These are phyloP conservation scores for Yamadazyma nakazawae DNA, from an alignment of 805 yeast genomes.

Conservation along the genomic window DNA sequence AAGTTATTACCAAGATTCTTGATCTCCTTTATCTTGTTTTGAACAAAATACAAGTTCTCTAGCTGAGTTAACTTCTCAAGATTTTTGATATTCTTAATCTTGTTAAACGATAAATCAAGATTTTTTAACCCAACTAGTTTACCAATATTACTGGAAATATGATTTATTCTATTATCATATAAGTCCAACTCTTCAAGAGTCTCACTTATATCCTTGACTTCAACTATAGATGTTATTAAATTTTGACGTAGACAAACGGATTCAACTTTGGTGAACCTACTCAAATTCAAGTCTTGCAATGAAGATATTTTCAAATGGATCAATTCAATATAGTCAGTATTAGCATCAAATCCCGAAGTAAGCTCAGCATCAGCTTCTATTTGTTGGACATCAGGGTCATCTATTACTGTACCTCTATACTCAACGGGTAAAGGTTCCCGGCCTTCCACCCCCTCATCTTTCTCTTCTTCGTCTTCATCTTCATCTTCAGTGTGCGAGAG, in stretches of 20 bases:
- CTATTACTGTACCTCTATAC: conserved; percentile 42
- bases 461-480: conserved; percentile 14
- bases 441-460: no score
- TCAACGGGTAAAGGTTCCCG: conserved; percentile 36
- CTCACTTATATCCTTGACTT: conserved; percentile 47
- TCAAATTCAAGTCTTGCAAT: conserved; percentile 57
- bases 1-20: conserved; percentile 57
- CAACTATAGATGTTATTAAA: conserved; percentile 64
- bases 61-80: conserved; percentile 59
- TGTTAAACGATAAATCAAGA: conserved; percentile 87
- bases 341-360: conserved; percentile 53
- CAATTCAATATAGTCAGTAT: conserved; percentile 58
- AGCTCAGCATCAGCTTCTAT: conserved; percentile 70
- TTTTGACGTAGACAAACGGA: conserved; percentile 79
- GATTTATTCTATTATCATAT: conserved; percentile 88
- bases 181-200: conserved; percentile 76
- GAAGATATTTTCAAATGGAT: conserved; percentile 67
- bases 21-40: conserved; percentile 76
- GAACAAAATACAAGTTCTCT: conserved; percentile 78
- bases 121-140: conserved; percentile 53
- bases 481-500: conserved; percentile 10
- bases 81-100: conserved; percentile 81
- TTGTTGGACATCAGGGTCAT: conserved; percentile 47
- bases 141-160: conserved; percentile 69
- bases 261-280: conserved; percentile 55